Evolutionary conservation across 2,329 filamentous ascomycete genomes (phyloP).

Genomic region (Mycogone perniciosa): DNA sequence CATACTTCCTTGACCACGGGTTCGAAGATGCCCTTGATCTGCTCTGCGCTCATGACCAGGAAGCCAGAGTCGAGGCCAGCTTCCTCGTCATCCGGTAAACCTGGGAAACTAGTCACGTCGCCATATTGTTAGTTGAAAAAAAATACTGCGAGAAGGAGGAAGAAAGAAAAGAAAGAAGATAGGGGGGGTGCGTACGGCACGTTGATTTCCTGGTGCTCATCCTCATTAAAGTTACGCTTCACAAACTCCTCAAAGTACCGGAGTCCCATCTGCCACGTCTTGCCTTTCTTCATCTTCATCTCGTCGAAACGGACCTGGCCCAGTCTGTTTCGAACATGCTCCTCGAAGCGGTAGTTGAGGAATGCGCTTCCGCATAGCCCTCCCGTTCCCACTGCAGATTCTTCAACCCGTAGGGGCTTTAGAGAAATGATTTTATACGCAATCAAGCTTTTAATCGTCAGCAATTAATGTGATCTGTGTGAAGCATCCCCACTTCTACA

Average conservation of each 20-base stretch:
- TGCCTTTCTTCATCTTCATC: constrained; percentile 72
- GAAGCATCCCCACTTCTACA: too few relatives aligned
- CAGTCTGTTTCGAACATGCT: constrained; percentile 63
- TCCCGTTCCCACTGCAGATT: constrained; percentile 73
- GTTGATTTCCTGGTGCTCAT: constrained; percentile 70
- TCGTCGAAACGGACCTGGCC: constrained; percentile 61
- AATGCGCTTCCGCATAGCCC: constrained; percentile 74
- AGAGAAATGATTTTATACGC: constrained; percentile 74
- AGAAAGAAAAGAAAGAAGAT: neutral
- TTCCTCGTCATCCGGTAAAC: constrained; percentile 68
- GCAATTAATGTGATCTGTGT: neutral
- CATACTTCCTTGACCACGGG: constrained; percentile 67
- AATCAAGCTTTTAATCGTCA: constrained; percentile 46
- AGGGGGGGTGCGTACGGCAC: constrained; percentile 50
- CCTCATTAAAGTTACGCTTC: constrained; percentile 76
- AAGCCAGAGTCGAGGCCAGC: constrained; percentile 71
- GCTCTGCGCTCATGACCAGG: constrained; percentile 61
- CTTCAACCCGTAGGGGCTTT: constrained; percentile 65
- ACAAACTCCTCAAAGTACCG: constrained; percentile 81
- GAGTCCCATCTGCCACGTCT: constrained; percentile 74
- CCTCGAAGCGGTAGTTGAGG: constrained; percentile 74
- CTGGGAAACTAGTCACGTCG: constrained; percentile 50
- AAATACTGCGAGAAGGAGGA: neutral
- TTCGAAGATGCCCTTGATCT: constrained; percentile 68
- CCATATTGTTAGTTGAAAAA: neutral